Conservation (phyloP, 176 grass and related monocot genomes). For the Secale cereale region DNA sequence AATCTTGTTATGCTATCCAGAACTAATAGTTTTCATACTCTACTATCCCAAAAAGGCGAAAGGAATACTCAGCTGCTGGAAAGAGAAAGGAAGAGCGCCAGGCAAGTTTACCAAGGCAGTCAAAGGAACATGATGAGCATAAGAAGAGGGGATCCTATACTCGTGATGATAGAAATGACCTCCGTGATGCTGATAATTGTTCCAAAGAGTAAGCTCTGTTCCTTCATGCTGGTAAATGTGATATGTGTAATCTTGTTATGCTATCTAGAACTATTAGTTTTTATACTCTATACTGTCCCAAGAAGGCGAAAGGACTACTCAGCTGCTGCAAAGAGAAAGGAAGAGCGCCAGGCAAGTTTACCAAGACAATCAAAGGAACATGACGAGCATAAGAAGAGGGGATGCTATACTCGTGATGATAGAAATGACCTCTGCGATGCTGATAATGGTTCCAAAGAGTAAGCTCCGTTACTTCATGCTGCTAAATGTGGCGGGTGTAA, state of each 20-base stretch:
- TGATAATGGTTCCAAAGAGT: constrained; percentile 5
- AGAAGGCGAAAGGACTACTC: not conserved
- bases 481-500: not conserved
- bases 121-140: constrained; percentile 35
- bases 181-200: constrained; percentile 31
- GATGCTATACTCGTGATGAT: not conserved
- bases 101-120: constrained; percentile 27
- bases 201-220: constrained; percentile 47
- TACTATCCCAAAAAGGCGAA: constrained; percentile 52
- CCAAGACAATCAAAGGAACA: not conserved
- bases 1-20: not conserved
- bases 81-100: constrained; percentile 34
- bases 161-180: constrained; percentile 31
- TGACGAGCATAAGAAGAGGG: not conserved
- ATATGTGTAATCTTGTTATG: not conserved
- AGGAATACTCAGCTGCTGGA: constrained; percentile 57
- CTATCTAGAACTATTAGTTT: not conserved
- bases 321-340: not conserved
- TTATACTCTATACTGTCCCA: not conserved
- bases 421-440: not conserved
- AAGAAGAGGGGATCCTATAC: constrained; percentile 33
- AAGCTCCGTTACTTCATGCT: not conserved
- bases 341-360: not conserved
- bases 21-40: constrained; percentile 23
- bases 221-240: not conserved